phyloP scores from a whole-genome alignment of 495 filamentous ascomycete species.

The Xylaria scruposa region DNA sequence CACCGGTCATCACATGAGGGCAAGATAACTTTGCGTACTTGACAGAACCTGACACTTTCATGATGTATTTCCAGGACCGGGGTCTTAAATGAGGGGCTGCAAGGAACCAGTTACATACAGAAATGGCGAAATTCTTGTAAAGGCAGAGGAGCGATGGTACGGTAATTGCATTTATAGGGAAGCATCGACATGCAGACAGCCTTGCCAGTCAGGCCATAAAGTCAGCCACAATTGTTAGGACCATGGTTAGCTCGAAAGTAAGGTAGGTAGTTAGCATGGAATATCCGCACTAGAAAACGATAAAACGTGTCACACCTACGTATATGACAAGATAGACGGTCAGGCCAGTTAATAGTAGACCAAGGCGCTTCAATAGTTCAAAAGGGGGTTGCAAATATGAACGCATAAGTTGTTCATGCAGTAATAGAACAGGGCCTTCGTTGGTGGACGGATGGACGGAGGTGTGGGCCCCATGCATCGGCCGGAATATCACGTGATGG shows the following conservation, averaged over 20 bases:
- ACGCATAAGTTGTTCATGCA: neutral
- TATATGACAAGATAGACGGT: neutral
- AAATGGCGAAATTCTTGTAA: neutral
- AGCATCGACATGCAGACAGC: conserved; percentile 14
- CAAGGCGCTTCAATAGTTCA: neutral
- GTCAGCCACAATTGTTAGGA: conserved; percentile 14
- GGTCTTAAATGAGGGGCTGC: conserved; percentile 7
- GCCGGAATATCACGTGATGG: conserved; percentile 38
- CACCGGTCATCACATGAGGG: conserved; percentile 3
- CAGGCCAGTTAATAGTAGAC: neutral
- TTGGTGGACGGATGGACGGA: conserved; percentile 7
- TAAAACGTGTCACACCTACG: neutral
- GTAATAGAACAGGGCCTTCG: conserved; percentile 4
- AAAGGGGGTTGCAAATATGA: neutral
- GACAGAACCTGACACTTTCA: conserved; percentile 15
- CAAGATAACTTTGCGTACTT: conserved; percentile 20
- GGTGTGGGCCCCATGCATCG: conserved; percentile 23
- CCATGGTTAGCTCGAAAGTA: neutral
- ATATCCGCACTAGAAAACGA: neutral
- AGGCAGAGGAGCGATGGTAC: neutral
- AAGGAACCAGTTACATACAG: neutral
- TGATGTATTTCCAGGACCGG: conserved; percentile 8
- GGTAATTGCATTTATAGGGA: conserved; percentile 10
- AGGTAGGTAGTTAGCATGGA: neutral
- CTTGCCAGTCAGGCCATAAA: conserved; percentile 21